Evolutionary conservation across 176 grass and related monocot species (phyloP).

Genomic region (Panicum miliaceum): DNA sequence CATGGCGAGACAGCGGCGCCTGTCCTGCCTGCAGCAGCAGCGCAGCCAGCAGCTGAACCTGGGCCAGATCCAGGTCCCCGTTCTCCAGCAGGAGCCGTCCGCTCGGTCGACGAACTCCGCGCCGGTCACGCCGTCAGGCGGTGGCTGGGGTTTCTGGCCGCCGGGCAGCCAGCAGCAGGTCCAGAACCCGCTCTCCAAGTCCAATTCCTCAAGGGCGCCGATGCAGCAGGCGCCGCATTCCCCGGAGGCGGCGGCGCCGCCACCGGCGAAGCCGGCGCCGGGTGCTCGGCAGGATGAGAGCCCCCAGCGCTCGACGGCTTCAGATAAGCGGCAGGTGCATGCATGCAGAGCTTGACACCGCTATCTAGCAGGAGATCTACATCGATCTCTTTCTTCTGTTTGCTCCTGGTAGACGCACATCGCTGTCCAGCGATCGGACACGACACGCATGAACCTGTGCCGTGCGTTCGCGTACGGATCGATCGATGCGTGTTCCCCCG

Average conservation of each 20-base stretch:
- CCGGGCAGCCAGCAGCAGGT: conserved; percentile 16
- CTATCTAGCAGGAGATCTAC: conserved; percentile 44
- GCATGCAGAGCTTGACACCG: conserved; percentile 39
- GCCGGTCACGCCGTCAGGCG: conserved; percentile 46
- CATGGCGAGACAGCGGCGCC: conserved; percentile 88
- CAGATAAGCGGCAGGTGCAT: conserved; percentile 73
- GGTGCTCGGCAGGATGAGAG: conserved; percentile 17
- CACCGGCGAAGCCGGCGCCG: neutral
- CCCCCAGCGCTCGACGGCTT: conserved; percentile 30
- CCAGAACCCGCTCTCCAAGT: conserved; percentile 39
- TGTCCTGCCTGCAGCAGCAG: conserved; percentile 67
- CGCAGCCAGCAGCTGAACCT: conserved; percentile 54
- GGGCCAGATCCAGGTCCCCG: conserved; percentile 39
- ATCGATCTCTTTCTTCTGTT: neutral
- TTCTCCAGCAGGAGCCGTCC: conserved; percentile 32
- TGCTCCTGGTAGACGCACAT: conserved; percentile 31
- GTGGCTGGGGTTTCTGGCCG: conserved; percentile 46
- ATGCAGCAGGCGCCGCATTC: conserved; percentile 38
- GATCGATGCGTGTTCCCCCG: neutral
- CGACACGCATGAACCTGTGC: neutral
- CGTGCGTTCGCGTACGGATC: conserved; percentile 2
- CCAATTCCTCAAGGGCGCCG: conserved; percentile 28
- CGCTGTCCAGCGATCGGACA: conserved; percentile 32
- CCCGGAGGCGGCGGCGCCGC: conserved; percentile 12
- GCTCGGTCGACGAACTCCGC: conserved; percentile 40